phyloP scores from a whole-genome alignment of 1,139 yeast species.

The Saccharomyces hybrid region DNA sequence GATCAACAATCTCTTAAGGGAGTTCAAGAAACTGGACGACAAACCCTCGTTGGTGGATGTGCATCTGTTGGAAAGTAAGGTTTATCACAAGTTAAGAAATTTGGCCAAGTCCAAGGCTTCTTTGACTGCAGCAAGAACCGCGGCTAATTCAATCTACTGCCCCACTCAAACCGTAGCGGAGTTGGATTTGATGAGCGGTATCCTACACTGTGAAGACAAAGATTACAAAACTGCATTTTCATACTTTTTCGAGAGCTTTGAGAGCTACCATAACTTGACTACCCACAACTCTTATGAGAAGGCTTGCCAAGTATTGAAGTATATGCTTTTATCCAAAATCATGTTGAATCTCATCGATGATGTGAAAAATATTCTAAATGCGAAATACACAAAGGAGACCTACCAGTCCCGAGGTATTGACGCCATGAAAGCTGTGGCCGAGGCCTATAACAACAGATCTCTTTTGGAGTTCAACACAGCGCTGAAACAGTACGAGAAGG shows the following conservation, averaged over 20 bases:
- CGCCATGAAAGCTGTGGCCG: constrained; percentile 90
- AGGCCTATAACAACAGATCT: constrained; percentile 84
- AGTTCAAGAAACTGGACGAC: constrained; percentile 90
- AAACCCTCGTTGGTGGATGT: constrained; percentile 93
- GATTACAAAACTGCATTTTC: constrained; percentile 96
- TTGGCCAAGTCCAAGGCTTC: constrained; percentile 91
- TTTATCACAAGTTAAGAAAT: constrained; percentile 85
- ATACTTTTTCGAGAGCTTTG: constrained; percentile 90
- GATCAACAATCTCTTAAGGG: constrained; percentile 64
- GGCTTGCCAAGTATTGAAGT: constrained; percentile 75
- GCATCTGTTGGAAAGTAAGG: constrained; percentile 82
- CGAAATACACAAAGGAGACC: constrained; percentile 66
- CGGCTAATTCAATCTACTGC: constrained; percentile 91
- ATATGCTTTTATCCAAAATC: constrained; percentile 85
- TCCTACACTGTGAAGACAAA: constrained; percentile 91
- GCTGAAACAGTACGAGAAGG: constrained; percentile 59
- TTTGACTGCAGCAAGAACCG: constrained; percentile 89
- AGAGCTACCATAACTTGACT: constrained; percentile 51
- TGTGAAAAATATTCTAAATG: constrained; percentile 64
- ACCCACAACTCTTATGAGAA: constrained; percentile 51
- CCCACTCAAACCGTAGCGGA: constrained; percentile 95
- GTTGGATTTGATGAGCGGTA: constrained; percentile 90
- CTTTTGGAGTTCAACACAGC: constrained; percentile 84
- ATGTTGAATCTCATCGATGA: constrained; percentile 88
- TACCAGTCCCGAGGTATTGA: constrained; percentile 70